Conservation (phyloP, 495 filamentous ascomycete genomes). For the Parathielavia appendiculata region DNA sequence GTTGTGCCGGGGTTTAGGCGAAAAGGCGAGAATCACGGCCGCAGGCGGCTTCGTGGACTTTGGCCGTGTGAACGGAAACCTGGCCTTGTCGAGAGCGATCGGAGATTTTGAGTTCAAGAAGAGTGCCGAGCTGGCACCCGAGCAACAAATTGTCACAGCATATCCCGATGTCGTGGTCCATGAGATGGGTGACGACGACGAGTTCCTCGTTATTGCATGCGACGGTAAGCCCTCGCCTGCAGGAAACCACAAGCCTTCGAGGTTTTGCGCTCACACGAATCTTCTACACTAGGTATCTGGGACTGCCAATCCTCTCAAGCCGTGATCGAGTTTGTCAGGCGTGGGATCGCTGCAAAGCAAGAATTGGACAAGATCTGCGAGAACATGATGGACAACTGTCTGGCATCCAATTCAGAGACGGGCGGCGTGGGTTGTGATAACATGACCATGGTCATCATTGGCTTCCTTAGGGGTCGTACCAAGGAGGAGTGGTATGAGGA, state of each 20-base stretch:
- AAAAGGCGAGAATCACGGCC: slow-evolving; percentile 92
- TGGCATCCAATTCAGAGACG: slow-evolving; percentile 94
- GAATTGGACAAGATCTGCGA: slow-evolving; percentile 89
- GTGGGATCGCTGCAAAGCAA: slow-evolving; percentile 93
- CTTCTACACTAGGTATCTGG: slow-evolving; percentile 73
- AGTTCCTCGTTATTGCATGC: slow-evolving; percentile 95
- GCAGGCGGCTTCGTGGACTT: slow-evolving; percentile 98
- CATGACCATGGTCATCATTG: slow-evolving; percentile 96
- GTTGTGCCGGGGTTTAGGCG: slow-evolving; percentile 52
- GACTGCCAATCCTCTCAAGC: slow-evolving; percentile 98
- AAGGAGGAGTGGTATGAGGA: slow-evolving; percentile 98
- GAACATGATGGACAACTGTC: slow-evolving; percentile 99
- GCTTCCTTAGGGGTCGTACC: slow-evolving; percentile 79
- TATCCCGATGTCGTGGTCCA: slow-evolving; percentile 90
- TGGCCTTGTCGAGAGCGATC: slow-evolving; percentile 95
- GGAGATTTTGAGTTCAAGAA: slow-evolving; percentile 99
- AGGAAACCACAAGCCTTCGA: not conserved
- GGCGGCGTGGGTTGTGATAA: slow-evolving; percentile 98
- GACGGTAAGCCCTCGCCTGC: slow-evolving; percentile 63
- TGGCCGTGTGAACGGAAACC: slow-evolving; percentile 94
- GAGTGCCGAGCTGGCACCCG: slow-evolving; percentile 89
- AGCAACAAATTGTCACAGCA: slow-evolving; percentile 96
- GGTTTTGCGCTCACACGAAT: not conserved
- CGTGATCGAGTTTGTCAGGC: slow-evolving; percentile 91
- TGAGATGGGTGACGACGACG: slow-evolving; percentile 86